phyloP scores from a whole-genome alignment of 108 stramenopile genomes.

The Pelagomonas calceolata region DNA sequence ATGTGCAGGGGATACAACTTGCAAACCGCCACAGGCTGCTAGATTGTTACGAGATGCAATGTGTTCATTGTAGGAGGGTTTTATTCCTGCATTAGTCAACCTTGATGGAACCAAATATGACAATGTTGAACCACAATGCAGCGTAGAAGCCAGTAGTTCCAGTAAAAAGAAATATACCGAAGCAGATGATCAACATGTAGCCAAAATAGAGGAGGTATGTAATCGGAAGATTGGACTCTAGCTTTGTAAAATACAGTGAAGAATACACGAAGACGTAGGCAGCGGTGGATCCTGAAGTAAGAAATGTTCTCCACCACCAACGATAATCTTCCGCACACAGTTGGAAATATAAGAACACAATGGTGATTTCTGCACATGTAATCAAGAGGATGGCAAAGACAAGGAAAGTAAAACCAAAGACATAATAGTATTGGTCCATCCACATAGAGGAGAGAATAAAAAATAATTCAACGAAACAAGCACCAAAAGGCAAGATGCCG shows the following conservation, averaged over 20 bases:
- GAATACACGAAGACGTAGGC: conserved; percentile 84
- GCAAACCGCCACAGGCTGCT: too few species aligned
- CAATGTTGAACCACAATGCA: conserved; percentile 82
- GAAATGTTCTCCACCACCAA: conserved; percentile 98
- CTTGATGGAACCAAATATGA: conserved; percentile 94
- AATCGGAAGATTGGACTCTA: conserved; percentile 80
- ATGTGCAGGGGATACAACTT: too few species aligned
- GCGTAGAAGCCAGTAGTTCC: conserved; percentile 81
- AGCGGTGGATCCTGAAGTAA: conserved; percentile 78
- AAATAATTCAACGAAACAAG: conserved; percentile 95
- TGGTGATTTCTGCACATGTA: conserved; percentile 90
- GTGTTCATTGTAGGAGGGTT: too few species aligned
- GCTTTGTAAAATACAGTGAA: conserved; percentile 74
- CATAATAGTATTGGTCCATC: conserved; percentile 99
- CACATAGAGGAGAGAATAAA: conserved; percentile 96
- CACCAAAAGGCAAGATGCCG: conserved; percentile 92
- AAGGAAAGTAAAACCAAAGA: conserved; percentile 92
- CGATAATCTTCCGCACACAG: conserved; percentile 93
- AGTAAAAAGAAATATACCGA: conserved; percentile 72
- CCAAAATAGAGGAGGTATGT: conserved; percentile 97
- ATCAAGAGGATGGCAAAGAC: conserved; percentile 86
- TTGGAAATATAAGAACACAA: conserved; percentile 93
- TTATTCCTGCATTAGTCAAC: too few species aligned
- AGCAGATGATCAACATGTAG: conserved; percentile 86
- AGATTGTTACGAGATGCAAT: too few species aligned